Percentiles rank a stretch among this genome's conserved stretches.
phyloP scores from a whole-genome alignment of 106 monocot species.

The Allium cepa region DNA sequence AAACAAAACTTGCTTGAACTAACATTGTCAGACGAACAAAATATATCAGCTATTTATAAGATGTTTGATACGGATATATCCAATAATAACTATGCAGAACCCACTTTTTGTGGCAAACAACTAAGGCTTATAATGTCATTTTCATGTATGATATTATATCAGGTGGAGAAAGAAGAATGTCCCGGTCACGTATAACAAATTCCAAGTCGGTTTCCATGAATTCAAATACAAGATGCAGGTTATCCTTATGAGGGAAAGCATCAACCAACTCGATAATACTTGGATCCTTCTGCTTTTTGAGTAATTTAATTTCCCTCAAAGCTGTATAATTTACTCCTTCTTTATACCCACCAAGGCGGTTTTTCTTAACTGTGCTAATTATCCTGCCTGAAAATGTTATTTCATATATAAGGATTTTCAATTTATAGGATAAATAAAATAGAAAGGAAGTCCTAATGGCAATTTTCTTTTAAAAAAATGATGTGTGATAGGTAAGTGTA shows the following conservation, averaged over 20 bases:
- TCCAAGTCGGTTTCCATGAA: conserved; percentile 97
- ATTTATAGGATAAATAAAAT: too few species aligned
- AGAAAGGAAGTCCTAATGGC: too few species aligned
- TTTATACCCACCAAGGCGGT: conserved; percentile 80
- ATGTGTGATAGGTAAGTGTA: too few species aligned
- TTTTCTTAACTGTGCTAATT: conserved; percentile 94
- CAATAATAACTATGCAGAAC: conserved; percentile 52
- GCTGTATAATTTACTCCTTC: conserved; percentile 97
- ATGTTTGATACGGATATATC: too few species aligned
- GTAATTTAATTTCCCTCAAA: conserved; percentile 93
- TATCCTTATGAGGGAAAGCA: conserved; percentile 92
- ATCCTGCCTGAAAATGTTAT: conserved; percentile 49
- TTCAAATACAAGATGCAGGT: conserved; percentile 97
- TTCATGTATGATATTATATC: conserved; percentile 89
- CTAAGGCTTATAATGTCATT: conserved; percentile 89
- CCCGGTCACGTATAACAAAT: conserved; percentile 91
- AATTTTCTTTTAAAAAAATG: too few species aligned
- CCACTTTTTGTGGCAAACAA: conserved; percentile 92
- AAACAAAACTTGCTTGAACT: too few species aligned
- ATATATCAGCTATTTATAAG: too few species aligned
- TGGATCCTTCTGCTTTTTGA: conserved; percentile 87
- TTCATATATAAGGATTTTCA: background rate
- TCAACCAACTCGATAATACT: conserved; percentile 95
- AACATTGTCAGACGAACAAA: too few species aligned
- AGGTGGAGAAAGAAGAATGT: conserved; percentile 89